Evolutionary conservation across 192 early-diverging fungal species (phyloP).

Genomic region (Backusella mclennaniae): DNA sequence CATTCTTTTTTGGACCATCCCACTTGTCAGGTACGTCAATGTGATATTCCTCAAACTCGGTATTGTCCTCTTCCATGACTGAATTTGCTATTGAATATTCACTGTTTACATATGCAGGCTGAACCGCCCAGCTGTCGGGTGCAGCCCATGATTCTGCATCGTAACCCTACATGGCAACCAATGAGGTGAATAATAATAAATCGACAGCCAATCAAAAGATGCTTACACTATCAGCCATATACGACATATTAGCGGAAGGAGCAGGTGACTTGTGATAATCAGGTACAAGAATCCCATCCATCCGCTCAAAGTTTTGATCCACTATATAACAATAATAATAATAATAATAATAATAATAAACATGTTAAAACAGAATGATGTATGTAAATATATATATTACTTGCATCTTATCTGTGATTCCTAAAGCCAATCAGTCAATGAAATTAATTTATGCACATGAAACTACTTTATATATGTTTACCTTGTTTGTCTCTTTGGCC

Average conservation of each 20-base stretch:
- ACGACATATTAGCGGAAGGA: not conserved
- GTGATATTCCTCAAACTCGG: constrained; percentile 34
- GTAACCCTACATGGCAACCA: not conserved
- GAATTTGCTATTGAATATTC: constrained; percentile 26
- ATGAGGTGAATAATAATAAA: not conserved
- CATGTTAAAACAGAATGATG: not conserved
- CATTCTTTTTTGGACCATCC: constrained; percentile 25
- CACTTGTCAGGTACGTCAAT: constrained; percentile 21
- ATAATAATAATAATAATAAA: not conserved
- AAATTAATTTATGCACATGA: not conserved
- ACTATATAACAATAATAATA: constrained; percentile 24
- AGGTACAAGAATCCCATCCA: constrained; percentile 48
- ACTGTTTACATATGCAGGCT: constrained; percentile 32
- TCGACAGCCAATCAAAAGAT: not conserved
- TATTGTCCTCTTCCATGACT: constrained; percentile 26
- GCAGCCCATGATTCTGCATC: constrained; percentile 49
- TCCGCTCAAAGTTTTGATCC: constrained; percentile 41
- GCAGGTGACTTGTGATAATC: constrained; percentile 22
- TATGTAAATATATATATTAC: not conserved
- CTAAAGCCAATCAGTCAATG: not conserved
- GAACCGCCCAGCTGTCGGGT: constrained; percentile 72
- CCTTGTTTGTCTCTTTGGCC: not conserved
- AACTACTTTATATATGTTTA: not conserved
- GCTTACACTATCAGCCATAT: constrained; percentile 13
- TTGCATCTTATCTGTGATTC: not conserved